Base-by-base conservation (phyloP, 805 yeast species). In the Jamesozyma rosinii region DNA sequence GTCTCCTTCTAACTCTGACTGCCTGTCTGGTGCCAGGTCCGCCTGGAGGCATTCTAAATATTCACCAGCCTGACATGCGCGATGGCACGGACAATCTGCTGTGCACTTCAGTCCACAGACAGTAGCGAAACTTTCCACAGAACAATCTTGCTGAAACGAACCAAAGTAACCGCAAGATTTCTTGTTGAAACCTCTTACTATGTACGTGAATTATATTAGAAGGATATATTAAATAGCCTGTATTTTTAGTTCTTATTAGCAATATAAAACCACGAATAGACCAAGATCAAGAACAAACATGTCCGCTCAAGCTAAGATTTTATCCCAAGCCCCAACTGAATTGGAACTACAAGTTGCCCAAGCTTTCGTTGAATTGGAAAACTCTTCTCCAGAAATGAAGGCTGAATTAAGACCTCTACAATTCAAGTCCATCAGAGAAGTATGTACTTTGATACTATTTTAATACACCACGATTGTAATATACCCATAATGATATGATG, bases 291-390 rank as follows among this genome's bases (percentile, higher is more conserved):
- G 34, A 35, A 40, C 42, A 44, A 43, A 36, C 36, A 90, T 90
- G 97, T 90, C 97, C 76, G 95, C 96, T 68, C 63, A 59, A 57
- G 81, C 85, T 74, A 92, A 92, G 81, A 80, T 92, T 75, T 82
- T 90, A 74, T 81, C 88, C 69, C 81, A 83, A 70, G 85, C 85
- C 68, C 97, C 98, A 77, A 71, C 92, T 70, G 97, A 92, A 77
- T 88, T 92, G 75, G 98, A 92, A 80, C 85, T 92, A 75, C 95
- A 90, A 79, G 95, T 92, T 70, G 97, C 96, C 67, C 97, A 90
- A 79, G 96, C 97, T 68, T 85, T 92, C 71, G 71, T 81, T 65
- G 98, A 92, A 77, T 81, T 92, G 73, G 97, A 92, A 81, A 68
- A 76, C 67, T 77, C 83, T 72, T 86, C 94, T 69, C 79, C 95